These are phyloP conservation scores for Cordyceps sp. DNA, from an alignment of 2,329 filamentous ascomycete species.

Conservation along the genomic window DNA sequence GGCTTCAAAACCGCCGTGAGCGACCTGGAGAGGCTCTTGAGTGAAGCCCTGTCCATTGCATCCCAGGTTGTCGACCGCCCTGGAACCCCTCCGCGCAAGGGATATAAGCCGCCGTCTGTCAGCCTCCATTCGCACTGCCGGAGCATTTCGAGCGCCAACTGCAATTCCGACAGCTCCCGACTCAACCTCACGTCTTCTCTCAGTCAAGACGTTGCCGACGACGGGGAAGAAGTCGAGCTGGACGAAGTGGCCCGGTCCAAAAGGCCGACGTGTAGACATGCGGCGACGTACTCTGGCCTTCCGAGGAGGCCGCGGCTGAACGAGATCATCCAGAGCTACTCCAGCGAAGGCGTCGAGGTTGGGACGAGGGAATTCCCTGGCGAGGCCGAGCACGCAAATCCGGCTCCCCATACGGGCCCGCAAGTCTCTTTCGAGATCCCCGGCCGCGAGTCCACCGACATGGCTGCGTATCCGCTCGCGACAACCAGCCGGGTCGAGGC, in stretches of 20 bases:
- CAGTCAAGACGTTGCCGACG: no score
- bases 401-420: neutral
- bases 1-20: conserved; percentile 19
- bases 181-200: no score
- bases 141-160: no score
- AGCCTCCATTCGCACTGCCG: no score
- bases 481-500: no score
- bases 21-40: conserved; percentile 28
- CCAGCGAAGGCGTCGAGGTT: conserved; percentile 3
- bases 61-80: conserved; percentile 19
- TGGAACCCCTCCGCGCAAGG: conserved; percentile 5
- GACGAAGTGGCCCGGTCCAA: neutral
- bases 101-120: conserved; percentile 5
- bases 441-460: conserved; percentile 5
- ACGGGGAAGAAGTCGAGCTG: conserved; percentile 3
- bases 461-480: no score
- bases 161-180: no score
- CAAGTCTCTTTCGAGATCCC: conserved; percentile 3
- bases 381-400: neutral
- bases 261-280: conserved; percentile 8
- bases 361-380: conserved; percentile 1
- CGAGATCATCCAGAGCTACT: conserved; percentile 12
- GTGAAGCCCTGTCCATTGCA: conserved; percentile 27
- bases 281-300: conserved; percentile 9
- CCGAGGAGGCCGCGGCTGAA: conserved; percentile 9